Base-by-base conservation (phyloP, 345 rosid genomes). In the Lepidium africanum region DNA sequence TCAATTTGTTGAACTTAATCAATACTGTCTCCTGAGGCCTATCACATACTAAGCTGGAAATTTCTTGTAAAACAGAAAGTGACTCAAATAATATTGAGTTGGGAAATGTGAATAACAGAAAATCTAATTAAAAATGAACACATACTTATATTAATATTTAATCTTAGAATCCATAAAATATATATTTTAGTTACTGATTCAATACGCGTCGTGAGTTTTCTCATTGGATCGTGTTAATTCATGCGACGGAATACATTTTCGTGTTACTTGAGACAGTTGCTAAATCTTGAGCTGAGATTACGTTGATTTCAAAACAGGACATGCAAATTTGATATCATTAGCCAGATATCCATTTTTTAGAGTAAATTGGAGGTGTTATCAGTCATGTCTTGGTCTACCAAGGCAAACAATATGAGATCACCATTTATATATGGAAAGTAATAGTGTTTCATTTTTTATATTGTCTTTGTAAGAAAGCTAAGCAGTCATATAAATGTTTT, bases 221-320 rank as follows among this genome's bases (percentile, higher is more conserved):
- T 73, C 36, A 84, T 81, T 0, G 91, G 86, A 19, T 86, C 76
- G 90, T 84, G 51, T 86, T 75, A 57, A 91, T 81, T 93, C 96
- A 91, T 0, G 84, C 88, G 1, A 89, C 84, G 0, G 96, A 90
- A 12, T 95, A 95, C 5, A 96, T 89, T 23, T 87, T 86, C 96
- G 91, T 91, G 64, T 82, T 82, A 49, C 81, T 86, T 5, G 93
- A 86, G 5, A 91, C 81, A 0, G 87, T 72, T 10, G 86, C 87
- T 4, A 95, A 77, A 64, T 89, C 97, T 61, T 87, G 96, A 12
- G 92, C 97, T 0, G 97, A 91, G 23, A 86, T 78, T 42, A 95
- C 59, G 21, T 72, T 89, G 17, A 95, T 82, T 39, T 91, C 99
- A 95, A 76, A 13, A 91, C 81, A 63, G 84, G 87, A 50, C 84